Percentiles rank a stretch among this genome's conserved stretches.
phyloP scores from a whole-genome alignment of 345 rosid species.

The Trapa incisa region DNA sequence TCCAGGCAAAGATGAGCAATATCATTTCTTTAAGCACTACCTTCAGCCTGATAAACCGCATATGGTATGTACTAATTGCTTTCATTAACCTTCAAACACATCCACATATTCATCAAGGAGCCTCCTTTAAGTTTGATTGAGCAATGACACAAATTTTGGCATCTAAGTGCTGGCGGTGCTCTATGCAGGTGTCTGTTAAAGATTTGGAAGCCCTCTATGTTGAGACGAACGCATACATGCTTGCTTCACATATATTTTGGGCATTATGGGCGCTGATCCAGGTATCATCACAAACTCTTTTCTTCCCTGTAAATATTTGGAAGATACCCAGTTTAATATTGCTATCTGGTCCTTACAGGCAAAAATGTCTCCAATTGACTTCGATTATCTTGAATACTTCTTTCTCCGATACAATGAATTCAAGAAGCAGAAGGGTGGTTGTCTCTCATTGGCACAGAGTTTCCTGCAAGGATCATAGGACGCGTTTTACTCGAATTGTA shows the following conservation, averaged over 20 bases:
- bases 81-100: background rate
- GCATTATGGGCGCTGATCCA: slow-evolving; percentile 93
- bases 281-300: slow-evolving; percentile 25
- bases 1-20: slow-evolving; percentile 75
- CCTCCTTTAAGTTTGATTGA: background rate
- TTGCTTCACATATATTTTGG: slow-evolving; percentile 84
- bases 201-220: slow-evolving; percentile 54
- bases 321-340: too few relatives aligned
- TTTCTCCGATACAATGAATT: too few relatives aligned
- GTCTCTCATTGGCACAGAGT: too few relatives aligned
- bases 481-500: too few relatives aligned
- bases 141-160: background rate
- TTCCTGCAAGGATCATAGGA: too few relatives aligned
- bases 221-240: slow-evolving; percentile 41
- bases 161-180: background rate
- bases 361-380: too few relatives aligned
- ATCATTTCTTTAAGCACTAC: slow-evolving; percentile 79
- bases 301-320: background rate
- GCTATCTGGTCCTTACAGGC: too few relatives aligned
- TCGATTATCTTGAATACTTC: too few relatives aligned
- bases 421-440: too few relatives aligned
- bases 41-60: slow-evolving; percentile 46
- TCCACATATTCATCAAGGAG: background rate
- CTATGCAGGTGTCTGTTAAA: background rate
- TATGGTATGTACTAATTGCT: slow-evolving; percentile 25